Conservation (phyloP, 352 stramenopile genomes). For the Aphanomyces cochlioides region DNA sequence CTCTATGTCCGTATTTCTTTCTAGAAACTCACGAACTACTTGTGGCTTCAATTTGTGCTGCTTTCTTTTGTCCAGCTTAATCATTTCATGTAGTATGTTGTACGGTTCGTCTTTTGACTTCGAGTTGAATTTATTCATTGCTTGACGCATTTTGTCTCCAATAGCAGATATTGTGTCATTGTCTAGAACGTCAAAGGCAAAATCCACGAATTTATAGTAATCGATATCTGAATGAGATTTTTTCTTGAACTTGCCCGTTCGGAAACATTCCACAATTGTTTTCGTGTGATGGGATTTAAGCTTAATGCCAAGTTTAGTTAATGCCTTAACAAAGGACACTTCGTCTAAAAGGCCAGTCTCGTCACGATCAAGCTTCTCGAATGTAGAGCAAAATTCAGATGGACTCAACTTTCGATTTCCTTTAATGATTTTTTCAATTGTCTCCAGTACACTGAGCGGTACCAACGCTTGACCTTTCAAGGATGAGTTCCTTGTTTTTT, state of each 20-base stretch:
- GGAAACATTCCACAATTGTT: constrained; percentile 4
- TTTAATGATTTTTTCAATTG: neutral
- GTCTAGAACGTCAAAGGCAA: constrained; percentile 61
- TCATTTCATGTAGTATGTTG: constrained; percentile 42
- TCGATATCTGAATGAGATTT: constrained; percentile 35
- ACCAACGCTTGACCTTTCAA: neutral
- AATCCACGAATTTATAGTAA: constrained; percentile 60
- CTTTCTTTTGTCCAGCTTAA: constrained; percentile 58
- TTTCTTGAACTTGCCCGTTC: constrained; percentile 5
- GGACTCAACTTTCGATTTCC: constrained; percentile 18
- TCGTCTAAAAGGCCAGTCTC: constrained; percentile 5
- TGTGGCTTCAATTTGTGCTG: constrained; percentile 49
- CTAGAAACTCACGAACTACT: constrained; percentile 37
- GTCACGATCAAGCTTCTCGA: constrained; percentile 8
- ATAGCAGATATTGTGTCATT: constrained; percentile 58
- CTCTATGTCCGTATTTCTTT: constrained; percentile 6
- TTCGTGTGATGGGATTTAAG: constrained; percentile 21
- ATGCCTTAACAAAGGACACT: constrained; percentile 2
- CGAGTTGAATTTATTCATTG: constrained; percentile 51
- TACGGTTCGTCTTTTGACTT: constrained; percentile 41
- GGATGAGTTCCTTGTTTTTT: neutral
- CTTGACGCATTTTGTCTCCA: constrained; percentile 42
- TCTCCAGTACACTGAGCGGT: neutral
- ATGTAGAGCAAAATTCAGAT: neutral
- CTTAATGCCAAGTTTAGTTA: constrained; percentile 14